A percentile compares a stretch with the other conserved stretches of the same genome.
Evolutionary conservation across 768 basidiomycete species (phyloP).

Genomic region (Rhizopogon vulgaris): DNA sequence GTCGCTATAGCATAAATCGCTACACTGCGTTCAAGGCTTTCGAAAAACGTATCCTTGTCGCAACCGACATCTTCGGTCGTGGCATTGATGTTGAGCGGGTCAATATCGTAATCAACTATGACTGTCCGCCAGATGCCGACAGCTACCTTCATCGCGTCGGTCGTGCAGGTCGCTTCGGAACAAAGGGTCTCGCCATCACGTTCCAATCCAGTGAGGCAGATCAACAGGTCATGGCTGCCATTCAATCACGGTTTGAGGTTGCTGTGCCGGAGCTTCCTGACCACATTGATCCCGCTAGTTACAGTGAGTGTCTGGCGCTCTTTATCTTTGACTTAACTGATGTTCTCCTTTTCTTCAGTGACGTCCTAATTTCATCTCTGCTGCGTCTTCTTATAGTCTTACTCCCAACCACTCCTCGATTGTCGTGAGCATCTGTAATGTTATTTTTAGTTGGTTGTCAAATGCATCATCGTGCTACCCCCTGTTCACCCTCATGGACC

Average conservation of each 20-base stretch:
- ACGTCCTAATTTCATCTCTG: constrained; percentile 34
- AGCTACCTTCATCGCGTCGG: constrained; percentile 98
- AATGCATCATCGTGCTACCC: background rate
- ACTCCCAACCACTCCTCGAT: constrained; percentile 1
- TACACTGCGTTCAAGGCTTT: constrained; percentile 99
- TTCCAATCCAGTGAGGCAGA: constrained; percentile 92
- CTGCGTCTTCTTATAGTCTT: background rate
- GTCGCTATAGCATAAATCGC: constrained; percentile 69
- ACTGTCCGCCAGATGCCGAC: constrained; percentile 95
- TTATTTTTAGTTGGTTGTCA: constrained; percentile 12
- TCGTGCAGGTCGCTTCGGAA: constrained; percentile 98
- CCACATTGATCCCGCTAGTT: constrained; percentile 88
- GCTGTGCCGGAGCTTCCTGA: constrained; percentile 94
- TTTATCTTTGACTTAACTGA: background rate
- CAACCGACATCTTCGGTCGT: constrained; percentile 98
- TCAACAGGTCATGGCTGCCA: constrained; percentile 88
- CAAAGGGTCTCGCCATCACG: constrained; percentile 97
- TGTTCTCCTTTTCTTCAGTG: constrained; percentile 23
- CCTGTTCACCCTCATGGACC: background rate
- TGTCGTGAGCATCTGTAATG: constrained; percentile 12
- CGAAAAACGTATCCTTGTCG: constrained; percentile 98
- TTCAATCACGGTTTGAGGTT: constrained; percentile 96
- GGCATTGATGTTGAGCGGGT: constrained; percentile 99
- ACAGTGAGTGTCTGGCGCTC: constrained; percentile 58
- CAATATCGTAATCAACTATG: constrained; percentile 99